These are phyloP conservation scores for Datisca glomerata DNA, from an alignment of 306 rosid species.

Conservation along the genomic window DNA sequence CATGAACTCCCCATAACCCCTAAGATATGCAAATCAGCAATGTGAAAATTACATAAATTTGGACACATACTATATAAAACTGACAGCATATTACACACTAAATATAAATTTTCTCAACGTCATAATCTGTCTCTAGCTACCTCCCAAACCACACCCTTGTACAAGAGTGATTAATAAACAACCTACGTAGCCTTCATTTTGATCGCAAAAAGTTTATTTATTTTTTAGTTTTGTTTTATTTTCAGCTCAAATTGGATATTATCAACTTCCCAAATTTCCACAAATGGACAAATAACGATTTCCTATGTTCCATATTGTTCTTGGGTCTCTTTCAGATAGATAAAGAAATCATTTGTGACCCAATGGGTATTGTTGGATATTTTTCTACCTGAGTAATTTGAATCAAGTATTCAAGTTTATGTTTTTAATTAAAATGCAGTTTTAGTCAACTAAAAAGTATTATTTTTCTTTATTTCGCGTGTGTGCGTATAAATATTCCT, in stretches of 20 bases:
- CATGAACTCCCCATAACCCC: too few species aligned
- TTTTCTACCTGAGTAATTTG: too few species aligned
- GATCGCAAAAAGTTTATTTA: constrained; percentile 27
- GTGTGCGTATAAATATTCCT: too few species aligned
- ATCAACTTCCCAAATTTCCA: background rate
- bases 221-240: constrained; percentile 1
- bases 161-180: constrained; percentile 40
- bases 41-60: too few species aligned
- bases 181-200: constrained; percentile 53
- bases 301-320: background rate
- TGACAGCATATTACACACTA: constrained; percentile 7
- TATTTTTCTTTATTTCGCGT: too few species aligned
- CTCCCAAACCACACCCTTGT: constrained; percentile 21
- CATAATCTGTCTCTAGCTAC: constrained; percentile 31
- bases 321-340: background rate
- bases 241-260: background rate
- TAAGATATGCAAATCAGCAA: too few species aligned
- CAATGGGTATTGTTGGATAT: too few species aligned
- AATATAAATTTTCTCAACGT: constrained; percentile 13
- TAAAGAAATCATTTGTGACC: too few species aligned
- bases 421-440: too few species aligned
- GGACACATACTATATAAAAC: constrained; percentile 23
- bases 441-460: too few species aligned
- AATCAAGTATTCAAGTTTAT: too few species aligned
- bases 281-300: background rate